Conservation (phyloP, 2,329 filamentous ascomycete genomes). For the Arthroderma sp. region DNA sequence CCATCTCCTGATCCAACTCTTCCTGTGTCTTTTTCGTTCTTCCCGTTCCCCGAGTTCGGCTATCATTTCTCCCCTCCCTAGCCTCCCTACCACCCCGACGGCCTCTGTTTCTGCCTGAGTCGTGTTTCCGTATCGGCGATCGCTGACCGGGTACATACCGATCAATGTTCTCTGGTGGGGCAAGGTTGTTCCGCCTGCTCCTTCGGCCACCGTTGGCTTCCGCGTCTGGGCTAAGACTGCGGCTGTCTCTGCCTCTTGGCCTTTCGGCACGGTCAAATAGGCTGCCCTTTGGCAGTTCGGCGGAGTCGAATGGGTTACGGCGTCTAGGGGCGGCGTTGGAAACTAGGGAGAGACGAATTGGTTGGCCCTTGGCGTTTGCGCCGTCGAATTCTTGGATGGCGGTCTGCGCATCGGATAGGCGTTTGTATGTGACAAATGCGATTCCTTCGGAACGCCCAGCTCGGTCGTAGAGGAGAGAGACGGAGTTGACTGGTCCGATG, state of each 20-base stretch:
- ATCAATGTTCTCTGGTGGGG: constrained; percentile 58
- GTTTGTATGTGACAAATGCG: constrained; percentile 71
- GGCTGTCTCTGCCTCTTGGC: constrained; percentile 28
- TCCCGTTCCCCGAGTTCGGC: constrained; percentile 36
- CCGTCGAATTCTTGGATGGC: constrained; percentile 75
- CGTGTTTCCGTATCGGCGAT: constrained; percentile 30
- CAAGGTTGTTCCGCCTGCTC: constrained; percentile 43
- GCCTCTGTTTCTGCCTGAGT: constrained; percentile 42
- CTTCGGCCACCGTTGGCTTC: constrained; percentile 30
- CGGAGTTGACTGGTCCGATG: constrained; percentile 58
- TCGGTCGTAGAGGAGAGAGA: constrained; percentile 71
- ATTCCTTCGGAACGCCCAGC: constrained; percentile 77
- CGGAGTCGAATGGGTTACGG: constrained; percentile 40
- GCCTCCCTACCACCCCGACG: constrained; percentile 38
- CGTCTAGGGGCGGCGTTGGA: constrained; percentile 24
- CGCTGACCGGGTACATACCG: constrained; percentile 59
- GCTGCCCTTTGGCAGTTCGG: constrained; percentile 43
- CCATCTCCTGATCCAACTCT: constrained; percentile 93
- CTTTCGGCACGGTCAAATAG: constrained; percentile 54
- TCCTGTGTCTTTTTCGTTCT: constrained; percentile 76
- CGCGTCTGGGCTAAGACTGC: constrained; percentile 34
- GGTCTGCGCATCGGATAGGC: constrained; percentile 55
- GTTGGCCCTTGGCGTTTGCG: constrained; percentile 80
- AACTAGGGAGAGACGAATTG: constrained; percentile 61
- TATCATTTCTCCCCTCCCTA: constrained; percentile 22